Evolutionary conservation across 148 eudicot species (phyloP).

Genomic region (Camellia granthamiana): DNA sequence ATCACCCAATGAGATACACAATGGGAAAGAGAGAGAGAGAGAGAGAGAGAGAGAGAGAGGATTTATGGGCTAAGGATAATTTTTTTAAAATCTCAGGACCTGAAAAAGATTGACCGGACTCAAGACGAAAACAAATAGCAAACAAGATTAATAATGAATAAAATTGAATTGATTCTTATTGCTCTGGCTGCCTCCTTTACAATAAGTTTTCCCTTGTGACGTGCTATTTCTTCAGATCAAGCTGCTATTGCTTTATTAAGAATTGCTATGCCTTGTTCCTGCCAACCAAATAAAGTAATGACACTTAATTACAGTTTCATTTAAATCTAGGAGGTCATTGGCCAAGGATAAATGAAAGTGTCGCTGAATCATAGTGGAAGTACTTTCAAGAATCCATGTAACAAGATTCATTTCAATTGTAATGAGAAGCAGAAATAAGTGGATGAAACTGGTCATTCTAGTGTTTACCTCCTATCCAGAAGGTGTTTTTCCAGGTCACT

Average conservation of each 20-base stretch:
- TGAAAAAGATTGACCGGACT: no score
- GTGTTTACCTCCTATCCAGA: not conserved
- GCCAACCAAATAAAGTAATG: slow-evolving; percentile 11
- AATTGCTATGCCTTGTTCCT: slow-evolving; percentile 90
- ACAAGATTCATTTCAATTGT: not conserved
- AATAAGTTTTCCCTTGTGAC: slow-evolving; percentile 78
- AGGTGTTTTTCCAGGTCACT: not conserved
- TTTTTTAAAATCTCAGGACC: no score
- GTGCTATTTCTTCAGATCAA: slow-evolving; percentile 72
- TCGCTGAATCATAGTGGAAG: not conserved
- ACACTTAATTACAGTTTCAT: not conserved
- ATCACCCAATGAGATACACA: not conserved
- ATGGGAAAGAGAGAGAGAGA: not conserved
- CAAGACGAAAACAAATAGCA: no score
- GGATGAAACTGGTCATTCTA: not conserved
- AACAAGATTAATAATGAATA: not conserved
- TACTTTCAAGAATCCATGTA: not conserved
- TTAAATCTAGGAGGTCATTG: not conserved
- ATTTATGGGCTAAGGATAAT: not conserved
- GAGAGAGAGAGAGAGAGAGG: not conserved
- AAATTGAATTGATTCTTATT: slow-evolving; percentile 34
- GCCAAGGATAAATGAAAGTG: not conserved
- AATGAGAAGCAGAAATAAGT: not conserved
- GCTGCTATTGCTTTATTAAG: slow-evolving; percentile 78
- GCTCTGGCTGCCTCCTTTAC: slow-evolving; percentile 94